Conservation (phyloP, 2,329 filamentous ascomycete species). For the Ophiostoma pallidulum region DNA sequence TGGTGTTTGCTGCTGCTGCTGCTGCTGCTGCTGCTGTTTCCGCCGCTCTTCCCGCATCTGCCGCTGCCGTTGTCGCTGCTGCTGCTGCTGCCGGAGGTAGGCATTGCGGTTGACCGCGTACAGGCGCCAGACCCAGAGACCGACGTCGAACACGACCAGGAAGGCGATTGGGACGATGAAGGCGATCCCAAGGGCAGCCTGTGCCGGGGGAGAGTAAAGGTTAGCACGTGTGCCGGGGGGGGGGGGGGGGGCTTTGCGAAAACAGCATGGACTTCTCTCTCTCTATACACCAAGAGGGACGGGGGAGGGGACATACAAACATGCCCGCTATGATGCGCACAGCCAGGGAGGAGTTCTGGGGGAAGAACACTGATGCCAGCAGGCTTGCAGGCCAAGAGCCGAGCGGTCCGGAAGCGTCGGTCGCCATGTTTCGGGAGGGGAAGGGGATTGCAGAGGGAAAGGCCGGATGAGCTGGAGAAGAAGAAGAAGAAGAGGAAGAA, state of each 20-base stretch:
- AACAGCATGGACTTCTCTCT: no score
- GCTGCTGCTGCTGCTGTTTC: not conserved
- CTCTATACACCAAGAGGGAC: no score
- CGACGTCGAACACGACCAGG: conserved; percentile 42
- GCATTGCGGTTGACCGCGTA: conserved; percentile 18
- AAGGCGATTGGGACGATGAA: conserved; percentile 37
- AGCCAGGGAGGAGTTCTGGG: conserved; percentile 5
- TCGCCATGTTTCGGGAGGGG: not conserved
- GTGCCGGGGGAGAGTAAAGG: not conserved
- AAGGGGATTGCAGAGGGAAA: no score
- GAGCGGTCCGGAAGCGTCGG: conserved; percentile 8
- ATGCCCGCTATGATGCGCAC: conserved; percentile 17
- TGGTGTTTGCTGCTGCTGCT: not conserved
- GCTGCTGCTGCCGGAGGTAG: conserved; percentile 2
- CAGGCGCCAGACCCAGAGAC: conserved; percentile 44
- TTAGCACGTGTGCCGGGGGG: conserved; percentile 1
- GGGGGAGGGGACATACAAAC: conserved; percentile 13
- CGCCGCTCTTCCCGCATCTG: not conserved
- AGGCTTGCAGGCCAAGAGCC: conserved; percentile 11
- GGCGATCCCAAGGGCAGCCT: conserved; percentile 37
- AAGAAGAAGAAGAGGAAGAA: no score
- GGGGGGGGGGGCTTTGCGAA: no score
- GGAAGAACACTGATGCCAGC: conserved; percentile 14
- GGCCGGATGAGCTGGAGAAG: no score
- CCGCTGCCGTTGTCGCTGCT: conserved; percentile 2